phyloP scores from a whole-genome alignment of 768 basidiomycete species.

The Termitomyces titanicus region DNA sequence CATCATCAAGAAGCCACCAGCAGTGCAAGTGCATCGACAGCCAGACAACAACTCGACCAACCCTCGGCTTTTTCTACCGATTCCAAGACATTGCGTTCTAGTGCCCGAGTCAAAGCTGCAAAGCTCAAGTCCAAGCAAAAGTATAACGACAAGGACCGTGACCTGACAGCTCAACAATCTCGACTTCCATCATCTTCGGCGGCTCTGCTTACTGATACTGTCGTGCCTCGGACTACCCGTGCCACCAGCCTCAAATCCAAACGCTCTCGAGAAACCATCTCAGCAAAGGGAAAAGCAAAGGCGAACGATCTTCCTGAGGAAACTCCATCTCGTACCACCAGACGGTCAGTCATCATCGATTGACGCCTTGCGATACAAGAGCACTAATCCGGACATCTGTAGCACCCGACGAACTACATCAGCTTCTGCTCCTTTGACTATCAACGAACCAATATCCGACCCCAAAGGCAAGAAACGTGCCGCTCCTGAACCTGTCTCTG shows the following conservation, averaged over 20 bases:
- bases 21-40: conserved; percentile 53
- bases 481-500: conserved; percentile 62
- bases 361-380: conserved; percentile 21
- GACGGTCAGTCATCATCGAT: conserved; percentile 53
- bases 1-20: conserved; percentile 69
- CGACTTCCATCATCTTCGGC: conserved; percentile 28
- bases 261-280: conserved; percentile 47
- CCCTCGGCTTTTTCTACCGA: conserved; percentile 39
- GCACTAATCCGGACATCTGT: conserved; percentile 22
- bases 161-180: conserved; percentile 30
- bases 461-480: conserved; percentile 93
- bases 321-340: conserved; percentile 42
- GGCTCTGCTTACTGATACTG: conserved; percentile 29
- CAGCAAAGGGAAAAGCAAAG: conserved; percentile 65
- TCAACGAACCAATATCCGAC: conserved; percentile 76
- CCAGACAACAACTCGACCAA: conserved; percentile 40
- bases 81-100: conserved; percentile 63
- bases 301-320: conserved; percentile 58
- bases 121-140: conserved; percentile 69
- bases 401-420: conserved; percentile 57
- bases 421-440: conserved; percentile 45
- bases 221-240: conserved; percentile 40
- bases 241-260: conserved; percentile 43
- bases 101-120: conserved; percentile 73
- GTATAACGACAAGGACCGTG: conserved; percentile 52